Base-by-base conservation (phyloP, 371 early-diverging fungal species). In the Syncephalastrum contaminatum region DNA sequence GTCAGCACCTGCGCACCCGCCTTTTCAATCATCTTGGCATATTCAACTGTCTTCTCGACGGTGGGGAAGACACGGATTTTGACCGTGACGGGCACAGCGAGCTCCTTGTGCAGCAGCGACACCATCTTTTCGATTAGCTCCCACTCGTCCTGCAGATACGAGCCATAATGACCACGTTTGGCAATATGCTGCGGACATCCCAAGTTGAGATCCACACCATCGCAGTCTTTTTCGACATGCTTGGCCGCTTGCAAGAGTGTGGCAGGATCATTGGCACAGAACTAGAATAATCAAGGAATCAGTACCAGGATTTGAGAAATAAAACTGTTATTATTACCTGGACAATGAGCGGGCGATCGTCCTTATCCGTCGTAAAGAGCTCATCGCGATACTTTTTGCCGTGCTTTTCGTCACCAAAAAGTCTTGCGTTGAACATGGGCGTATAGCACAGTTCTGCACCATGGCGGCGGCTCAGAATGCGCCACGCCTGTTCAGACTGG, bases 111-210 rank as follows among this genome's bases (percentile, higher is more conserved):
- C 20, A 98, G 80, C 1, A 70, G 82, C 27, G 72, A 80, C 16
- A 94, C 88, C 81, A 94, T 82, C 41, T 69, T 67, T 27, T 78
- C 82, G 54, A 98, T 87, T 57, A 96, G 65, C 0, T 92, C 89
- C 98, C 98, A 97, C 49, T 97, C 98, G 42, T 99, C 97, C 86
- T 93, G 91, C 62, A 99, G 71, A 61, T 82, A 99, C 10, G 99
- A 88, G 0, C 99, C 99, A 69, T 99, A 99, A 67, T 88, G 84
- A 13, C 99, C 99, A 48, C 88, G 75, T 49, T 84, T 84, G 14
- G 99, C 99, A 62, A 99, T 99, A 43, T 88, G 86, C 70, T 76
- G 93, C 7, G 99, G 99, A 67, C 99, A 99, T 7, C 99, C 99
- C 15, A 99, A 83, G 56, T 99, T 99, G 39, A 99, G 70, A 74